phyloP scores from a whole-genome alignment of 208 protist species.

The Balamuthia mandrillaris region DNA sequence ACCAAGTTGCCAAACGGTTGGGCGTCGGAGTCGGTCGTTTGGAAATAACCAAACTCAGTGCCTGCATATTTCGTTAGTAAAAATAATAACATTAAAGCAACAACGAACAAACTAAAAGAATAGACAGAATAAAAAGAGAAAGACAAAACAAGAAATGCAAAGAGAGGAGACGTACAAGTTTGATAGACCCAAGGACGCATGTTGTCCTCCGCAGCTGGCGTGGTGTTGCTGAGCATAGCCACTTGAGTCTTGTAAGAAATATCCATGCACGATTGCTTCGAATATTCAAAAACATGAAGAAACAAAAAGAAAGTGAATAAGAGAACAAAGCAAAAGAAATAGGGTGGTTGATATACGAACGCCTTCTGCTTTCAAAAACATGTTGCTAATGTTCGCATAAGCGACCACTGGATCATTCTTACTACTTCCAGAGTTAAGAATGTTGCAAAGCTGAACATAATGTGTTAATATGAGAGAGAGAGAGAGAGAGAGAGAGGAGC shows the following conservation, averaged over 20 bases:
- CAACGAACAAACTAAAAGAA: background rate
- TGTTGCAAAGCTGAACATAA: too few species aligned
- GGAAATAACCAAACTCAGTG: conserved; percentile 43
- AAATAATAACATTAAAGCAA: background rate
- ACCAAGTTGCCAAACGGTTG: conserved; percentile 24
- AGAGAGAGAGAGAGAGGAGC: too few species aligned
- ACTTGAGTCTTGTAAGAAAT: background rate
- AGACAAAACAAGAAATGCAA: too few species aligned
- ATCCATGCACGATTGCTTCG: conserved; percentile 10
- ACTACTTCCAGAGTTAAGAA: too few species aligned
- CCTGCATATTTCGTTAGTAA: background rate
- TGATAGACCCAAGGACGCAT: conserved; percentile 24
- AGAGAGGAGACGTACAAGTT: conserved; percentile 10
- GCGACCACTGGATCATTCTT: background rate
- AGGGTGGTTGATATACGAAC: background rate
- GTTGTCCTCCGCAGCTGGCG: background rate
- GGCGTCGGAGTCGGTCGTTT: background rate
- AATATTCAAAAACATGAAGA: background rate
- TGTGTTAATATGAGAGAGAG: too few species aligned
- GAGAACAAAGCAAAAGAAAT: background rate
- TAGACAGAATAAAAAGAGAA: too few species aligned
- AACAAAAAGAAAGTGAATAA: background rate
- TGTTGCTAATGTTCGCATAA: conserved; percentile 19
- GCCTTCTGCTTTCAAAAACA: background rate
- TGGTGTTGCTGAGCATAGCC: background rate